Percentiles rank a stretch among this genome's conserved stretches.
phyloP scores from a whole-genome alignment of 768 basidiomycete genomes.

The Auriscalpium microsporum region DNA sequence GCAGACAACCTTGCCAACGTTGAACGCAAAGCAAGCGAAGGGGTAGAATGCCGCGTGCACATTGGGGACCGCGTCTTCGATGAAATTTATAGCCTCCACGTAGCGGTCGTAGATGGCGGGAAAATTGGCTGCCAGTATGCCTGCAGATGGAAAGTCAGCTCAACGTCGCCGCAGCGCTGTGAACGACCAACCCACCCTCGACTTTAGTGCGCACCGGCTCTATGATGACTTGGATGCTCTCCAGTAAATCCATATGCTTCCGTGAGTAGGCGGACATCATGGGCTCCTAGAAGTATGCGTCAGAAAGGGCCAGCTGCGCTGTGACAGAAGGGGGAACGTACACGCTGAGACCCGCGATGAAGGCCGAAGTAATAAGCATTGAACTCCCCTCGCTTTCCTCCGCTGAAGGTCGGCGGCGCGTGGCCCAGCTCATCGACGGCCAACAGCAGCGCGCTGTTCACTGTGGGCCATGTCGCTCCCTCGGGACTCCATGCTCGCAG shows the following conservation, averaged over 20 bases:
- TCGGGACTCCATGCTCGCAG: not conserved
- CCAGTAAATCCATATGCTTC: not conserved
- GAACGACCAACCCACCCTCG: not conserved
- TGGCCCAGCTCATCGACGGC: not conserved
- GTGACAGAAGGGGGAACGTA: not conserved
- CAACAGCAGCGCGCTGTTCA: not conserved
- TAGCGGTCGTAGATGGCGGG: not conserved
- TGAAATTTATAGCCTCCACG: not conserved
- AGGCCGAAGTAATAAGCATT: not conserved
- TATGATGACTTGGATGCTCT: not conserved
- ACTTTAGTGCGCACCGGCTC: not conserved
- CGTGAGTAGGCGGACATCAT: not conserved
- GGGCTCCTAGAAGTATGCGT: not conserved
- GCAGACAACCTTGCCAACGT: not conserved
- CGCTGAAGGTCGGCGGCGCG: not conserved
- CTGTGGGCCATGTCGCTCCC: not conserved
- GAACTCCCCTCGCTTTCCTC: not conserved
- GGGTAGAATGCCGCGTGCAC: slow-evolving; percentile 2
- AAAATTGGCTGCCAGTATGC: not conserved
- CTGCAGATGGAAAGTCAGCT: not conserved
- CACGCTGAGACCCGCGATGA: not conserved
- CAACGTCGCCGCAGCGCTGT: not conserved
- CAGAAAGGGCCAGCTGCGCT: not conserved
- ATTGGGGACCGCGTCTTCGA: not conserved
- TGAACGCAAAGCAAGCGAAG: slow-evolving; percentile 6